Percentiles rank a stretch among this genome's conserved stretches.
phyloP scores from a whole-genome alignment of 179 eudicot species.

The Patellifolia procumbens region DNA sequence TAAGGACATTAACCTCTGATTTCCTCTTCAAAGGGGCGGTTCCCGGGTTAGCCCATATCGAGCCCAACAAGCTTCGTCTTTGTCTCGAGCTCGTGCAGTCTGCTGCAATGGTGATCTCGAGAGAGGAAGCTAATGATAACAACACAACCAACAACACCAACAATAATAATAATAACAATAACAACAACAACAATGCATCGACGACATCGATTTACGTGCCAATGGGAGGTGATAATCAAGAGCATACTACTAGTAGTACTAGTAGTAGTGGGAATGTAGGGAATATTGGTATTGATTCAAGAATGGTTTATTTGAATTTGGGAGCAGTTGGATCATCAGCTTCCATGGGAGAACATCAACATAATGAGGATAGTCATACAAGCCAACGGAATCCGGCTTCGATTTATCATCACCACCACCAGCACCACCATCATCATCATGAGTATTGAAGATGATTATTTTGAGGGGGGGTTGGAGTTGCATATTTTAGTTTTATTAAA shows the following conservation, averaged over 20 bases:
- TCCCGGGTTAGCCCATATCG: constrained; percentile 80
- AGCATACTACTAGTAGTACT: constrained; percentile 37
- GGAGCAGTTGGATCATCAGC: constrained; percentile 49
- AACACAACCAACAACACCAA: background rate
- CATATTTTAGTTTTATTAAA: background rate
- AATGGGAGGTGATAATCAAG: constrained; percentile 40
- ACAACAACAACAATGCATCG: constrained; percentile 18
- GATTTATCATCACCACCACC: constrained; percentile 21
- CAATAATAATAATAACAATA: background rate
- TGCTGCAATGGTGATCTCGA: constrained; percentile 85
- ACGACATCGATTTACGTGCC: constrained; percentile 44
- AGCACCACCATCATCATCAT: constrained; percentile 30
- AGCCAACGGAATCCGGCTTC: constrained; percentile 27
- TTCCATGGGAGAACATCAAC: constrained; percentile 45
- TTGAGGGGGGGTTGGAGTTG: background rate
- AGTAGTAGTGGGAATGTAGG: constrained; percentile 42
- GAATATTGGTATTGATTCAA: constrained; percentile 57
- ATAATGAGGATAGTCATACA: constrained; percentile 42
- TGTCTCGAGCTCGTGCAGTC: constrained; percentile 89
- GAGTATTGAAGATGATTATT: constrained; percentile 23
- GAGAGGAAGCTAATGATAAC: constrained; percentile 62
- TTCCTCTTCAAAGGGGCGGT: constrained; percentile 86
- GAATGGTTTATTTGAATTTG: constrained; percentile 79
- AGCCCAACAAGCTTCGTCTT: constrained; percentile 83
- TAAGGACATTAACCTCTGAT: constrained; percentile 79